Base-by-base conservation (phyloP, 164 flowering plant species). In the Piper betle region DNA sequence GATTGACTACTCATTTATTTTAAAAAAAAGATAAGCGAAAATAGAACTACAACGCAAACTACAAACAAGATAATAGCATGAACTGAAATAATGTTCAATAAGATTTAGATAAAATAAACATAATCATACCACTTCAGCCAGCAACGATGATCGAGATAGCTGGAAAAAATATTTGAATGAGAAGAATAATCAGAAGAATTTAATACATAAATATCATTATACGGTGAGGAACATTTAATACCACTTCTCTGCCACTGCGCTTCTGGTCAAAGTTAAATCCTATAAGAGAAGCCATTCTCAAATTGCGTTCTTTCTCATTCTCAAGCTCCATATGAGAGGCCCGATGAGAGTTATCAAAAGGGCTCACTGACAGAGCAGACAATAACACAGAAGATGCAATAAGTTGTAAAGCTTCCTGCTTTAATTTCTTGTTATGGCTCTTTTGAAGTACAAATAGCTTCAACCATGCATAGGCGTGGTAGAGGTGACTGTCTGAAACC, bases 381-480 rank as follows among this genome's bases (percentile, higher is more conserved):
- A 93, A 72, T 19, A 93, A 74, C 66, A 89, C 97, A 12, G 97
- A 89, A 62, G 98, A 89, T 40, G 98, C 98, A 33, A 93, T 81
- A 59, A 86, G 62, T 59, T 89, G 97, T 78, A 93, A 69, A 73
- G 89, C 97, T 61, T 93, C 90, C 71, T 87, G 97, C 68, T 67
- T 83, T 50, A 89, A 71, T 63, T 93, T 84, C 73, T 88, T 93
- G 63, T 93, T 90, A 67, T 82, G 87, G 69, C 81, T 90, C 61
- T 87, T 93, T 70, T 84, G 94, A 42, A 93, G 81, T 10, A 78
- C 55, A 71, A 87, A 93, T 50, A 90, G 90, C 77, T 82, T 93
- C 39, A 84, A 74, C 98, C 97, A 93, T 60, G 97, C 96, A 80
- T 84, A 93, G 41, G 97, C 96, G 84, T 93, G 96, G 76, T 83